phyloP scores from a whole-genome alignment of 345 rosid species.

The Syzygium aqueum region DNA sequence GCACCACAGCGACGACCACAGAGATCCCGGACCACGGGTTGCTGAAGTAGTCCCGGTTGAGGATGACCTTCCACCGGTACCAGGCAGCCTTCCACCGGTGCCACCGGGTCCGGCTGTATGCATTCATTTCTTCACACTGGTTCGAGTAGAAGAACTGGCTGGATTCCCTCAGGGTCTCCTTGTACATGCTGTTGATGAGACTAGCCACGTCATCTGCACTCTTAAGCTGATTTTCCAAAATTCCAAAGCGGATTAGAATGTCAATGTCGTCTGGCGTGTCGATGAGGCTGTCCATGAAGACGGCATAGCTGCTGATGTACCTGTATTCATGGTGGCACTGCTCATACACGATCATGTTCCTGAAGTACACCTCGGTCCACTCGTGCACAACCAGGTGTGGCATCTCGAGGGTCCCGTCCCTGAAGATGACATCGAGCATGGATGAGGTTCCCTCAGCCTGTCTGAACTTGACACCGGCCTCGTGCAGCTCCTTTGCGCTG shows the following conservation, averaged over 20 bases:
- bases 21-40: slow-evolving; percentile 9
- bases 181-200: slow-evolving; percentile 2
- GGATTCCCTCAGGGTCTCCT: slow-evolving; percentile 6
- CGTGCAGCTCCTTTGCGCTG: slow-evolving; percentile 16
- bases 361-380: slow-evolving; percentile 10
- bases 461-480: slow-evolving; percentile 27
- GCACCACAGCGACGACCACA: not conserved
- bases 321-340: slow-evolving; percentile 10
- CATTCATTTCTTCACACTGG: not conserved
- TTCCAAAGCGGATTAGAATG: not conserved
- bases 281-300: slow-evolving; percentile 10
- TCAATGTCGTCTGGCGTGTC: not conserved
- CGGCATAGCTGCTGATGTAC: slow-evolving; percentile 7
- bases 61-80: not conserved
- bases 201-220: not conserved
- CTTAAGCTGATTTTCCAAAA: slow-evolving; percentile 2
- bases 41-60: not conserved
- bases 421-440: slow-evolving; percentile 14
- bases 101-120: not conserved
- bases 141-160: not conserved
- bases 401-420: slow-evolving; percentile 13
- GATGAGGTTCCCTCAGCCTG: not conserved
- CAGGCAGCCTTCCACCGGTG: slow-evolving; percentile 5
- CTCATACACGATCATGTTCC: slow-evolving; percentile 25
- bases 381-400: slow-evolving; percentile 14